Evolutionary conservation across 1,284 basidiomycete species (phyloP), one percentile per base, ranked within the genome.

Genomic region (Leccinum subfulvum): DNA sequence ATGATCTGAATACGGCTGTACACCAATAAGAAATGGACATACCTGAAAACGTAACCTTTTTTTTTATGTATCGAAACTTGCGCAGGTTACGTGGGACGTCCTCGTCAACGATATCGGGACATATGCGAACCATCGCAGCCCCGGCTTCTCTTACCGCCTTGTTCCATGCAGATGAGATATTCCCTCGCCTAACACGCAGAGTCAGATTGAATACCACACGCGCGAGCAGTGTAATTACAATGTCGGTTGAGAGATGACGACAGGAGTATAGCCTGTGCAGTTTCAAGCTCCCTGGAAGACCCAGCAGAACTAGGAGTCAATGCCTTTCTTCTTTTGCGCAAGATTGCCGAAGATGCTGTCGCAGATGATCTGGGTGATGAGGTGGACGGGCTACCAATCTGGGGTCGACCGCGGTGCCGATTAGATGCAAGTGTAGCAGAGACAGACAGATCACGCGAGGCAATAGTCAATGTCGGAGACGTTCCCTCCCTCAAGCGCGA

Each of bases 31-130:
- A 41, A 26, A 3, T 3, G n/a, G 49, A 62, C 60, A 16, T 64
- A 83, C 57, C 68, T 82, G 82, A 80, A 81, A 18, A 73, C 62
- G 58, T 87, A 88, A 9, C 76, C 76, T 23, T 23, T 41, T 73
- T 73, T 67, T 88, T 87, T 13, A 84, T 64, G 68, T 88, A 88
- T 58, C 64, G 64, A 61, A 88, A 88, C 18, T 67, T 69, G 0
- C 73, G 66, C 2, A 77, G 69, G 9, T 82, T 67, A 2, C 66
- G 70, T 0, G 85, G 86, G 2, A 82, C 65, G 14, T 78, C 74
- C 37, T 86, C 81, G 10, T 80, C 78, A 64, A 82, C 78, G 5
- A 85, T 71, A 2, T 80, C 75, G 56, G 83, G 83, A 14, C 79
- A 74, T 62, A 89, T 77, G 1, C 69, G 76, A 13, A 89, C 76